These are phyloP conservation scores for Oryza australiensis DNA, from an alignment of 176 grass and related monocot genomes.

Conservation along the genomic window DNA sequence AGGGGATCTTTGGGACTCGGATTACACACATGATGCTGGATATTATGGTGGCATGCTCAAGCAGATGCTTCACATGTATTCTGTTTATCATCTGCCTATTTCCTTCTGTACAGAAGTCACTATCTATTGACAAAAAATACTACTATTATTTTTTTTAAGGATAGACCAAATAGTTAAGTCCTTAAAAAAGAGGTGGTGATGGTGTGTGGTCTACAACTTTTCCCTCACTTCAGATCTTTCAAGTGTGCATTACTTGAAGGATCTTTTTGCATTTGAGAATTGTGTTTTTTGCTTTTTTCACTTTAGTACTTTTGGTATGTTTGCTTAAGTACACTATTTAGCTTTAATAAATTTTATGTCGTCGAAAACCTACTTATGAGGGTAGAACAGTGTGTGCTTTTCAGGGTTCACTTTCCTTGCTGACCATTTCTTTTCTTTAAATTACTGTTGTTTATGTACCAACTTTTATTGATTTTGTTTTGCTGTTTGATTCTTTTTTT, in stretches of 20 bases:
- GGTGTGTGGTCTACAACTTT: neutral
- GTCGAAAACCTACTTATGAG: neutral
- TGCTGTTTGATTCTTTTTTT: neutral
- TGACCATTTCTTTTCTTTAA: neutral
- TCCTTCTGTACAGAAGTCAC: neutral
- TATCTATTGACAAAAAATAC: neutral
- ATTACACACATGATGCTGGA: neutral
- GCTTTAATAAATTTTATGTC: neutral
- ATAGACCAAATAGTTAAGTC: neutral
- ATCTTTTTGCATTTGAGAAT: neutral
- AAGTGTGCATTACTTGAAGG: neutral
- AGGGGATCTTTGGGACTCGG: neutral
- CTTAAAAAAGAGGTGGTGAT: neutral
- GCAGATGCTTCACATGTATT: constrained; percentile 2
- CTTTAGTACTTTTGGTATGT: neutral
- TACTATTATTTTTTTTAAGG: neutral
- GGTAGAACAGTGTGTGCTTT: neutral
- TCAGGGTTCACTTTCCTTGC: neutral
- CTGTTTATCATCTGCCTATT: neutral
- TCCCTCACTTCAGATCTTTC: neutral
- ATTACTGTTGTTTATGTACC: neutral
- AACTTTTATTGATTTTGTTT: neutral
- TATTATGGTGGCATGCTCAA: neutral
- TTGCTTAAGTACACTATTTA: constrained; percentile 4
- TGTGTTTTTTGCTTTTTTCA: neutral